Base-by-base conservation (phyloP, 805 yeast species). In the Teunomyces barrocoloradensis region DNA sequence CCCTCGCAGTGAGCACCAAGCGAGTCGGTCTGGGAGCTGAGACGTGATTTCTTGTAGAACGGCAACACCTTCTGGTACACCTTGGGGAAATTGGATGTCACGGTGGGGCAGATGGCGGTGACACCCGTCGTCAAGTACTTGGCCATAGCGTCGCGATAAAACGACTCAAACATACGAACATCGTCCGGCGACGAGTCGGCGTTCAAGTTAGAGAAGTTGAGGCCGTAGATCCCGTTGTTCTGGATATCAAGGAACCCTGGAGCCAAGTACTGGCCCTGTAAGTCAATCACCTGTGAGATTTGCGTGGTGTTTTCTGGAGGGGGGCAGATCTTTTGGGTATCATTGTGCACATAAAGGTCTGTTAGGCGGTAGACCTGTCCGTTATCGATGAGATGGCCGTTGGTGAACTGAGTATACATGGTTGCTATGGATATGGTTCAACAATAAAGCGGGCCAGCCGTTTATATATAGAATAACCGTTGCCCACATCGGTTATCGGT, bases 1-100 rank as follows among this genome's bases (percentile, higher is more conserved):
- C 85, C 85, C 53, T 80, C 85, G 34, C 77, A 61, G 56, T 80
- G 85, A n/a, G 81, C 81, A 9, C 85, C 85, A 47, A 80, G 62
- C 3, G 76, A 69, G 55, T 77, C 82, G 12, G 73, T 57, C 56
- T 62, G 68, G 42, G 54, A 51, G 29, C 53, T 25, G 2, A 60
- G 52, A 32, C 79, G 59, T 10, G 68, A 59, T 28, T 65, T 63
- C 15, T 62, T 63, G 49, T 78, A 66, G 23, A 69, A 51, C 5
- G 80, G 81, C 44, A 80, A 64, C 9, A 77, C 77, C 48, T 69
- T 72, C 18, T 60, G 59, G 58, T 80, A 80, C 29, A 77, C 79
- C 42, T 73, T 70, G 5, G 78, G 74, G 53, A 72, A 74, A 34
- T 73, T 76, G 4, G 82, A 75, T 5, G 82, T 77, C 41, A 80